Evolutionary conservation across 805 yeast genomes (phyloP).

Genomic region (Candida maesae): DNA sequence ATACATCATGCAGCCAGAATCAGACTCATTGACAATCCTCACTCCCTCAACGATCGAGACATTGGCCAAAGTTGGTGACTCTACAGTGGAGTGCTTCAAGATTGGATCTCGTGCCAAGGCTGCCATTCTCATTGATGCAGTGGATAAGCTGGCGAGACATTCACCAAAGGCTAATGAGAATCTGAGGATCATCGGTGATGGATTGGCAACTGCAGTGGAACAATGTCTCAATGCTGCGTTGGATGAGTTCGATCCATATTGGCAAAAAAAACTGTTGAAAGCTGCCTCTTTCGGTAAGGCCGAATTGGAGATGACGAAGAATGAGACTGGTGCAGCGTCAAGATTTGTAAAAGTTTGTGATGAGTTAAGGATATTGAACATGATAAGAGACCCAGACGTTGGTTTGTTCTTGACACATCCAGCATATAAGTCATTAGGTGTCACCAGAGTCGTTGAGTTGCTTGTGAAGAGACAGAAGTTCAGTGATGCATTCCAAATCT

Average conservation of each 20-base stretch:
- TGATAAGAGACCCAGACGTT: slow-evolving; percentile 57
- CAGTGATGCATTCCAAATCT: slow-evolving; percentile 58
- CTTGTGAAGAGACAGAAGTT: slow-evolving; percentile 58
- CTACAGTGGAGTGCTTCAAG: slow-evolving; percentile 60
- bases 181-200: slow-evolving; percentile 49
- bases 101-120: slow-evolving; percentile 84
- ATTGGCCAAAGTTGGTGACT: slow-evolving; percentile 55
- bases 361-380: slow-evolving; percentile 63
- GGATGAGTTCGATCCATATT: slow-evolving; percentile 68
- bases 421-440: slow-evolving; percentile 49
- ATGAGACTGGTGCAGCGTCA: slow-evolving; percentile 37
- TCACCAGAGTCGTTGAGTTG: slow-evolving; percentile 52
- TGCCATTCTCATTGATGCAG: slow-evolving; percentile 77
- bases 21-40: slow-evolving; percentile 71
- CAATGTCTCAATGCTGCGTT: slow-evolving; percentile 71
- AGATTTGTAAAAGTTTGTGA: slow-evolving; percentile 59
- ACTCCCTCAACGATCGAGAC: slow-evolving; percentile 53
- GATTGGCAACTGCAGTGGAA: slow-evolving; percentile 56
- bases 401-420: slow-evolving; percentile 64
- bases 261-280: slow-evolving; percentile 76
- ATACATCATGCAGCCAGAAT: slow-evolving; percentile 43
- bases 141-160: slow-evolving; percentile 57
- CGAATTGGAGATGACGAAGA: slow-evolving; percentile 30
- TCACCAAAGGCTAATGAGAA: slow-evolving; percentile 83
- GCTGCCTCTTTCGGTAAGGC: slow-evolving; percentile 90